Evolutionary conservation across 179 eudicot species (phyloP).

Genomic region (Sideroxylon spinosum): DNA sequence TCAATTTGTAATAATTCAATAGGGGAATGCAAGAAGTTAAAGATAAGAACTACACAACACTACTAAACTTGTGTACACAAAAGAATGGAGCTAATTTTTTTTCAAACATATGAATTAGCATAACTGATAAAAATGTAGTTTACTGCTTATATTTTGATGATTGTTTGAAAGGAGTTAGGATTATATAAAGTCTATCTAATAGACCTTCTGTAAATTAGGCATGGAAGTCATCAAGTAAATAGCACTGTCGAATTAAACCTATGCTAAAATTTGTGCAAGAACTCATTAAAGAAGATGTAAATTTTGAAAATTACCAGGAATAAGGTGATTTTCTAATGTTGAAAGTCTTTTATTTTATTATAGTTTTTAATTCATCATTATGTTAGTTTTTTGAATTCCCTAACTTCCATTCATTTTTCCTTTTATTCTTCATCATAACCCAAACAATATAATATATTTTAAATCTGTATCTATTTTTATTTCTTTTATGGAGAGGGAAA

Average conservation of each 20-base stretch:
- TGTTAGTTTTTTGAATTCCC: too few relatives aligned
- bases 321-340: too few relatives aligned
- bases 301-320: constrained; percentile 31
- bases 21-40: not conserved
- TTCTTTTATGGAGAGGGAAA: too few relatives aligned
- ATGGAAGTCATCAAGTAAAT: not conserved
- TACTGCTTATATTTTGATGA: not conserved
- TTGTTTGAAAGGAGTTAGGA: too few relatives aligned
- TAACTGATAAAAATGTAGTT: not conserved
- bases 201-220: not conserved
- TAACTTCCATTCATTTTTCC: too few relatives aligned
- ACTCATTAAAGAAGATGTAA: not conserved
- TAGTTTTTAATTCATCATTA: too few relatives aligned
- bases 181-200: not conserved
- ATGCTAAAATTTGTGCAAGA: not conserved
- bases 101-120: not conserved
- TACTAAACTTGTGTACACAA: not conserved
- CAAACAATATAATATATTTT: too few relatives aligned
- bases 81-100: not conserved
- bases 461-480: too few relatives aligned
- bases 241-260: not conserved
- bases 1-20: not conserved
- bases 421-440: too few relatives aligned
- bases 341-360: too few relatives aligned
- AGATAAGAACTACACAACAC: not conserved